Conservation (phyloP, 2,329 filamentous ascomycete genomes). For the Clarireedia sp. region DNA sequence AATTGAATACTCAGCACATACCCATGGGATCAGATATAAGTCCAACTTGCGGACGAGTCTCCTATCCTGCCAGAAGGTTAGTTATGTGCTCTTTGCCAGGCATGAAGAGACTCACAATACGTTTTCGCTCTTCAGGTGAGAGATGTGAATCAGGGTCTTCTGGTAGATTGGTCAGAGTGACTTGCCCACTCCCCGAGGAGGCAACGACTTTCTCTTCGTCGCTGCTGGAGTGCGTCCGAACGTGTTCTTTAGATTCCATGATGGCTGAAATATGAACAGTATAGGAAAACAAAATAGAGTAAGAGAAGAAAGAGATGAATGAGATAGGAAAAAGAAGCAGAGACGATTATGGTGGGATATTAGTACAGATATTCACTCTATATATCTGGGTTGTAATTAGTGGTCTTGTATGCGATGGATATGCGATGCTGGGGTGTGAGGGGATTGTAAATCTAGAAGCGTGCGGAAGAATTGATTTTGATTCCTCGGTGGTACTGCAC, state of each 20-base stretch:
- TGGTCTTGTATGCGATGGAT: neutral
- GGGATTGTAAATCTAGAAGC: neutral
- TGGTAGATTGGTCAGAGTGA: constrained; percentile 7
- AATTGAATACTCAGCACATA: constrained; percentile 14
- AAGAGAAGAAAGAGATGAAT: neutral
- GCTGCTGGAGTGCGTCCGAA: neutral
- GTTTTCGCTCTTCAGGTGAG: constrained; percentile 52
- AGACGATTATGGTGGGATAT: too few relatives aligned
- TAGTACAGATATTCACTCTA: too few relatives aligned
- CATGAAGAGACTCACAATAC: constrained; percentile 41
- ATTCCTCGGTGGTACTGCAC: neutral
- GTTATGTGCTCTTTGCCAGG: neutral
- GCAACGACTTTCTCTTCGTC: constrained; percentile 7
- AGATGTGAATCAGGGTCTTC: constrained; percentile 56
- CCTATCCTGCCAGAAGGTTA: constrained; percentile 43
- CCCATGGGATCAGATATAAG: constrained; percentile 51
- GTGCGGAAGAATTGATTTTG: neutral
- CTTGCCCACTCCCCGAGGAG: neutral
- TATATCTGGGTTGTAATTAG: neutral
- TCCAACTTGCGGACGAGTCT: constrained; percentile 56
- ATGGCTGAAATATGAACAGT: neutral
- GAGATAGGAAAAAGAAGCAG: too few relatives aligned
- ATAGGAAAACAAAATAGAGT: neutral
- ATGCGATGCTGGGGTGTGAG: neutral
- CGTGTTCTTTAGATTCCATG: constrained; percentile 3